Base-by-base conservation (phyloP, 352 stramenopile species). In the Phytophthora litchii region DNA sequence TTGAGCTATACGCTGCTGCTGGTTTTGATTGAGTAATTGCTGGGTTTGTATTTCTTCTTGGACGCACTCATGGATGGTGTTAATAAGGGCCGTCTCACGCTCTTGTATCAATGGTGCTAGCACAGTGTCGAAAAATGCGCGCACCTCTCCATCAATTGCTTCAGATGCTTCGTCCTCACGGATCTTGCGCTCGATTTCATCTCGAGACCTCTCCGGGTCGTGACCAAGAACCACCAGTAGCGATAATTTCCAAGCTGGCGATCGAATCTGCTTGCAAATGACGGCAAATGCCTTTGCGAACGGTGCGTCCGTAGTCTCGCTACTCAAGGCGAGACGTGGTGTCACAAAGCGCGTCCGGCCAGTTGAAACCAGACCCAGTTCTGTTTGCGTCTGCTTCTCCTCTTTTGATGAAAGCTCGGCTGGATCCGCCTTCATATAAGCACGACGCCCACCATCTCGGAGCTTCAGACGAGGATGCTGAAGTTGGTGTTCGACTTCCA, bases 31-130 rank as follows among this genome's bases (percentile, higher is more conserved):
- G 6, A 54, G 23, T 11, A 54, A n/a, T 34, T 58, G 47, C 17
- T 78, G 60, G 1, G 54, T 23, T 11, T 70, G 36, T 6, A 89
- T 45, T 36, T 92, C 76, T 13, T 72, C 55, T 31, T 74, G 63
- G 11, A 82, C 62, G 29, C 78, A 86, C 23, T 81, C 77, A 37
- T 83, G 78, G 32, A 92, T 79, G 7, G 68, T 69, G 56, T 88
- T 88, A 16, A 89, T 72, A 16, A 82, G 59, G 16, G 68, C 23
- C 5, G 72, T 77, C 55, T 92, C 82, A 5, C 82, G 76, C 19
- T 64, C 42, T 38, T 90, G 83, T 57, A 92, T 76, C 52, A 74
- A 67, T 0, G 49, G 56, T 19, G 76, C 72, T 5, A 92, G 58
- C 25, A 57, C 50, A 0, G 32, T 19, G 14, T 78, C 61, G 45